phyloP scores from a whole-genome alignment of 1,284 basidiomycete genomes.

The Thecaphora frezii region DNA sequence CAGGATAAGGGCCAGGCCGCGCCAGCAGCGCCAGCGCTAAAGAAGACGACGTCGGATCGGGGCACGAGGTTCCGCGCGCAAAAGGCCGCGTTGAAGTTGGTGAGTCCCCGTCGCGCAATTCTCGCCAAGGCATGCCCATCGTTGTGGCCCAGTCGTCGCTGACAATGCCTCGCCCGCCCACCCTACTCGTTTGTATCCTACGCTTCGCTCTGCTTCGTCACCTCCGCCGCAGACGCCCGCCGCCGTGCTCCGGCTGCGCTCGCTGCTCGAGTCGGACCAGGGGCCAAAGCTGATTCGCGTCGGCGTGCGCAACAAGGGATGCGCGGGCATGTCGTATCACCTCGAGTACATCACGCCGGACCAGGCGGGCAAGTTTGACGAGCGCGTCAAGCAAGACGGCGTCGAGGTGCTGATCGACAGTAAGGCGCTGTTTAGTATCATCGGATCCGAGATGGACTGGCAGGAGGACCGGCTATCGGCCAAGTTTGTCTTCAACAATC shows the following conservation, averaged over 20 bases:
- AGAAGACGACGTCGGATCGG: constrained; percentile 24
- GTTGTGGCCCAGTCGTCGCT: no score
- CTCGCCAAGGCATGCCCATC: no score
- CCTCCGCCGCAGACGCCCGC: constrained; percentile 64
- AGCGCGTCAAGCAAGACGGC: constrained; percentile 74
- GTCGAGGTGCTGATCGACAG: constrained; percentile 93
- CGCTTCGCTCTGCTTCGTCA: no score
- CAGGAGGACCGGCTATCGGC: constrained; percentile 68
- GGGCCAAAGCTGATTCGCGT: constrained; percentile 86
- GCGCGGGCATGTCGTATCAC: constrained; percentile 95
- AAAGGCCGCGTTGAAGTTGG: constrained; percentile 37
- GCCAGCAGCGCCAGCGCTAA: constrained; percentile 6
- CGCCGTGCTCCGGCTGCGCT: constrained; percentile 66
- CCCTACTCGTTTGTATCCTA: no score
- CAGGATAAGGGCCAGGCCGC: constrained; percentile 2
- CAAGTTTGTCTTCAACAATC: constrained; percentile 85
- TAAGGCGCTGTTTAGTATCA: constrained; percentile 96
- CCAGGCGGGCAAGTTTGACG: constrained; percentile 84
- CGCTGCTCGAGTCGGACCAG: constrained; percentile 74
- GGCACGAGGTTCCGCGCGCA: constrained; percentile 42
- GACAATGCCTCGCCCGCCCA: no score
- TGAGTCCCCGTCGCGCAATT: background rate
- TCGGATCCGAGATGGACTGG: constrained; percentile 99
- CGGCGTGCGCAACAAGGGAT: constrained; percentile 96
- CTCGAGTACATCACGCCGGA: constrained; percentile 78